Percentiles rank a stretch among this genome's conserved stretches.
Evolutionary conservation across 768 basidiomycete genomes (phyloP).

Genomic region (Lactarius hatsudake): DNA sequence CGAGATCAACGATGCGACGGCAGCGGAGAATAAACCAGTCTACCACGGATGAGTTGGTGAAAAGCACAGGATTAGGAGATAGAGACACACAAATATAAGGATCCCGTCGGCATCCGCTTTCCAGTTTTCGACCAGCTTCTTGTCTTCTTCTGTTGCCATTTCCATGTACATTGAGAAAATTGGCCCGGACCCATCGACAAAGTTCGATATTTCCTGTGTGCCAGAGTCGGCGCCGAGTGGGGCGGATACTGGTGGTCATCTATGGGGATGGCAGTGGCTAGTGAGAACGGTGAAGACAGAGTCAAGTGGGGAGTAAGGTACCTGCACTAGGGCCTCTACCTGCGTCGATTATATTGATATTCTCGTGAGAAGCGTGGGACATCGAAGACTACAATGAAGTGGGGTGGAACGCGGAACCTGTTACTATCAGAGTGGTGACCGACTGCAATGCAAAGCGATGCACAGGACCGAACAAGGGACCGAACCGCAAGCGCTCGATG

Average conservation of each 20-base stretch:
- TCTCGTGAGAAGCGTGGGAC: background rate
- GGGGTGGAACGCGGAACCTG: too few species aligned
- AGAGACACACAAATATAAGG: background rate
- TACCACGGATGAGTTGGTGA: background rate
- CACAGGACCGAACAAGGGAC: too few species aligned
- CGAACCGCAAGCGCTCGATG: too few species aligned
- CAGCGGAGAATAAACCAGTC: background rate
- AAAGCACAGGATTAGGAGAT: background rate
- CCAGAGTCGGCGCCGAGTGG: background rate
- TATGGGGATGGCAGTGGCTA: background rate
- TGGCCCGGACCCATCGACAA: background rate
- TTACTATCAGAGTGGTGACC: too few species aligned
- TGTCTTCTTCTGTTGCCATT: background rate
- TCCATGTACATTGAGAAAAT: background rate
- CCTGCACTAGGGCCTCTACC: too few species aligned
- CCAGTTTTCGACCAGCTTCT: background rate
- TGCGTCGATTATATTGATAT: background rate
- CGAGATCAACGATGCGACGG: background rate
- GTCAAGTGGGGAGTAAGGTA: too few species aligned
- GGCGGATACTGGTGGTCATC: background rate
- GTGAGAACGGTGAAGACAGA: background rate
- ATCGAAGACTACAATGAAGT: background rate
- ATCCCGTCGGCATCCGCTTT: background rate
- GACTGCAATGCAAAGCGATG: too few species aligned
- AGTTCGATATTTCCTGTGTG: background rate